Evolutionary conservation across 2,329 filamentous ascomycete species (phyloP).

Genomic region (Xylariaceae sp.): DNA sequence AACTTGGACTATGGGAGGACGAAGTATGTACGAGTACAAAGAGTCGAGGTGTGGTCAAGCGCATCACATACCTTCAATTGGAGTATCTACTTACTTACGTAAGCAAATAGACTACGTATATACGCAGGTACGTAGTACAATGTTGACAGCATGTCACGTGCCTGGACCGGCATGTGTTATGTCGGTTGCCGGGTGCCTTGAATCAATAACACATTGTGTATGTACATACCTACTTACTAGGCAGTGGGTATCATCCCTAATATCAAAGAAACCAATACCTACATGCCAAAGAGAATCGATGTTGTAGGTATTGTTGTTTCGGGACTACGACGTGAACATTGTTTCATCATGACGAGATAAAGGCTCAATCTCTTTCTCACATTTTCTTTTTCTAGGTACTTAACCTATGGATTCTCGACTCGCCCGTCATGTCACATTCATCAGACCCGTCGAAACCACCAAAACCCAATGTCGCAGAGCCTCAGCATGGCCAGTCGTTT

Average conservation of each 20-base stretch:
- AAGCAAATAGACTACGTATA: neutral
- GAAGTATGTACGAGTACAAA: neutral
- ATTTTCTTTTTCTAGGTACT: neutral
- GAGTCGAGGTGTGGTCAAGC: neutral
- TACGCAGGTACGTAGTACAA: neutral
- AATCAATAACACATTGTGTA: too few species aligned
- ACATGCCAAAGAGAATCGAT: neutral
- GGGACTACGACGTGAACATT: neutral
- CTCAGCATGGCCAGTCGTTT: conserved; percentile 51
- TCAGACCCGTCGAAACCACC: conserved; percentile 26
- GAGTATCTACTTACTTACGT: neutral
- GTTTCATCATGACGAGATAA: neutral
- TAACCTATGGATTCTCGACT: conserved; percentile 9
- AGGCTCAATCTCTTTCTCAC: neutral
- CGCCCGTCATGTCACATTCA: conserved; percentile 23
- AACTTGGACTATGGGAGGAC: neutral
- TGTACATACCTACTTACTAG: too few species aligned
- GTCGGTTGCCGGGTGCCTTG: neutral
- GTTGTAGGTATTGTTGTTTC: neutral
- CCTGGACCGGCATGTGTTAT: neutral
- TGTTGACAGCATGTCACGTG: neutral
- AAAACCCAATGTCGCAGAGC: conserved; percentile 42
- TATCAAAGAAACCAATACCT: neutral
- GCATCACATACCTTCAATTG: neutral
- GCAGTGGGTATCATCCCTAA: neutral